phyloP scores from a whole-genome alignment of 2,329 filamentous ascomycete species.

The Fusarium buharicum region DNA sequence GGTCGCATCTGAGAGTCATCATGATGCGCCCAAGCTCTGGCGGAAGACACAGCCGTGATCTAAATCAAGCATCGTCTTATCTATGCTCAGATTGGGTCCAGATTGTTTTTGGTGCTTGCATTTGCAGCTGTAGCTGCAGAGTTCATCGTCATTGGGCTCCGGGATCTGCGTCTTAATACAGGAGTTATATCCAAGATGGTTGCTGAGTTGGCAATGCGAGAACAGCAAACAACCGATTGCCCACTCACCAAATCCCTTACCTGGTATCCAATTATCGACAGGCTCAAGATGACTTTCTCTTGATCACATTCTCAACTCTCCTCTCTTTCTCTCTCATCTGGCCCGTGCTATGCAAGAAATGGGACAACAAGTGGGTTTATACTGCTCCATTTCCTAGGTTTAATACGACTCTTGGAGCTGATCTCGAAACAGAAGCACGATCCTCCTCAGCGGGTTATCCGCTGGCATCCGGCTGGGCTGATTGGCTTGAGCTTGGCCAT shows the following conservation, averaged over 20 bases:
- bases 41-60: constrained; percentile 6
- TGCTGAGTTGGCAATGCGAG: constrained; percentile 37
- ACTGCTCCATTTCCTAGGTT: constrained; percentile 27
- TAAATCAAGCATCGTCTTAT: constrained; percentile 4
- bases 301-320: neutral
- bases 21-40: constrained; percentile 25
- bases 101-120: neutral
- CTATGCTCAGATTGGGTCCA: neutral
- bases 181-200: constrained; percentile 31
- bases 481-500: constrained; percentile 33
- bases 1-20: constrained; percentile 13
- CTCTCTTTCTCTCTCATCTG: neutral
- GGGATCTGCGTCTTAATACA: constrained; percentile 28
- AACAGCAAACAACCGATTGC: constrained; percentile 9
- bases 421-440: constrained; percentile 44
- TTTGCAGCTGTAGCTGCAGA: neutral
- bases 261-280: constrained; percentile 2
- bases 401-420: constrained; percentile 30
- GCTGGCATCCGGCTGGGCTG: constrained; percentile 15
- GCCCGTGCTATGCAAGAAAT: constrained; percentile 18
- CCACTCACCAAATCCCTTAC: neutral
- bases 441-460: constrained; percentile 30
- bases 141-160: constrained; percentile 13
- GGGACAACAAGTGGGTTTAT: constrained; percentile 23
- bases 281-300: neutral